Evolutionary conservation across 495 filamentous ascomycete species (phyloP).

Genomic region (Bacidia rubella): DNA sequence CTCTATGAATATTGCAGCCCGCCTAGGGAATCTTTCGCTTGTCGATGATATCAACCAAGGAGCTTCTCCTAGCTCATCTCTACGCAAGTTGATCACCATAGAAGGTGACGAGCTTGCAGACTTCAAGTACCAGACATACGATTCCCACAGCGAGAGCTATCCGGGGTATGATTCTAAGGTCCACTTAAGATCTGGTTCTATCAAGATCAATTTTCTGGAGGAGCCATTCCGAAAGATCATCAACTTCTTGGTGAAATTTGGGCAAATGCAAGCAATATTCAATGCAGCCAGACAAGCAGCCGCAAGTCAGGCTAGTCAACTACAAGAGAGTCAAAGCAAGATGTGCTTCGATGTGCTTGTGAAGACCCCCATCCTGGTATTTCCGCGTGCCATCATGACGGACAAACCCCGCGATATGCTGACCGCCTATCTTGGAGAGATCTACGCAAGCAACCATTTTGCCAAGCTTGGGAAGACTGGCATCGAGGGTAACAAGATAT

Average conservation of each 20-base stretch:
- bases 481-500: slow-evolving; percentile 73
- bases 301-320: slow-evolving; percentile 82
- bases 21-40: slow-evolving; percentile 73
- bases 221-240: slow-evolving; percentile 98
- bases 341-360: slow-evolving; percentile 89
- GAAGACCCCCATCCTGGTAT: slow-evolving; percentile 90
- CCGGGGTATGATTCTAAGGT: slow-evolving; percentile 94
- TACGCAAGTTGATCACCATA: slow-evolving; percentile 82
- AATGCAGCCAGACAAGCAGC: slow-evolving; percentile 92
- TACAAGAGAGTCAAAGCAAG: slow-evolving; percentile 76
- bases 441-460: slow-evolving; percentile 91
- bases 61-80: slow-evolving; percentile 60
- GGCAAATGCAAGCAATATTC: slow-evolving; percentile 98
- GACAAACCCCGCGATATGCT: slow-evolving; percentile 62
- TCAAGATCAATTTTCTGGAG: slow-evolving; percentile 91
- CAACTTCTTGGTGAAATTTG: slow-evolving; percentile 94
- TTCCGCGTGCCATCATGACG: slow-evolving; percentile 56
- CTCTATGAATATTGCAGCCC: slow-evolving; percentile 72
- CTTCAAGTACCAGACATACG: slow-evolving; percentile 93
- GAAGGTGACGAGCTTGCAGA: slow-evolving; percentile 94
- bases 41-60: slow-evolving; percentile 93
- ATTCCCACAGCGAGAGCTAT: slow-evolving; percentile 56
- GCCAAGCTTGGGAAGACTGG: slow-evolving; percentile 50
- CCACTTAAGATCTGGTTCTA: slow-evolving; percentile 75
- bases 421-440: slow-evolving; percentile 90